Base-by-base conservation (phyloP, 2,329 filamentous ascomycete genomes). In the Sporothrix humicola region DNA sequence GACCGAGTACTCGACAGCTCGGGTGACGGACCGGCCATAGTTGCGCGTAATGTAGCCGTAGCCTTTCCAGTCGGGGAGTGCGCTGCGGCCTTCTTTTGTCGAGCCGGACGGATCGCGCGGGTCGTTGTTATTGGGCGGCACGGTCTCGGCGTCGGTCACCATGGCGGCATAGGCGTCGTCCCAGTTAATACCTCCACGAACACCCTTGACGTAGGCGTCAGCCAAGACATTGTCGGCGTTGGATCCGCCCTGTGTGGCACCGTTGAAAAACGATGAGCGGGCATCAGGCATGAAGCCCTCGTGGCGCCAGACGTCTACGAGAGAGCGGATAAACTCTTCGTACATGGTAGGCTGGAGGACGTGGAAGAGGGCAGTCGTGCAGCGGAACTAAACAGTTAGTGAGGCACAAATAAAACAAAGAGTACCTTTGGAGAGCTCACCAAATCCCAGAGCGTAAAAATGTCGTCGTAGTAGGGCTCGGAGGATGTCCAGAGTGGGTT, bases 141-240 rank as follows among this genome's bases (percentile, higher is more conserved):
- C 84, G 7, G 87, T 84, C 80, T 93, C 90, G 13, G 91, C 91
- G 76, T 94, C 87, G 63, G 88, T 91, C 9, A 88, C 82, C 89
- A 92, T 91, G 65, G 90, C 89, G 5, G 83, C 81, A 76, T 88
- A 91, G 3, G 85, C 90, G 72, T 88, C 87, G 2, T 84, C 81
- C 91, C 91, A 93, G 80, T 93, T 83, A 59, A 93, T 82, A 3
- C 82, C 82, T 4, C 89, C 90, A 13, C 86, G 83, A 2, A 93
- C 86, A 0, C 90, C 90, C 79, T 93, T 93, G 44, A 92, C 85
- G 75, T 88, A 93, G 0, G 91, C 91, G 77, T 93, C 91, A 1
- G 91, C 91, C 17, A 93, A 86, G 3, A 93, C 87, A 73, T 91
- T 93, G 79, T 93, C 91, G 3, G 88, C 87, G 77, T 93, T 93